Base-by-base conservation (phyloP, 1,284 basidiomycete species). In the Sporisorium sorghi region DNA sequence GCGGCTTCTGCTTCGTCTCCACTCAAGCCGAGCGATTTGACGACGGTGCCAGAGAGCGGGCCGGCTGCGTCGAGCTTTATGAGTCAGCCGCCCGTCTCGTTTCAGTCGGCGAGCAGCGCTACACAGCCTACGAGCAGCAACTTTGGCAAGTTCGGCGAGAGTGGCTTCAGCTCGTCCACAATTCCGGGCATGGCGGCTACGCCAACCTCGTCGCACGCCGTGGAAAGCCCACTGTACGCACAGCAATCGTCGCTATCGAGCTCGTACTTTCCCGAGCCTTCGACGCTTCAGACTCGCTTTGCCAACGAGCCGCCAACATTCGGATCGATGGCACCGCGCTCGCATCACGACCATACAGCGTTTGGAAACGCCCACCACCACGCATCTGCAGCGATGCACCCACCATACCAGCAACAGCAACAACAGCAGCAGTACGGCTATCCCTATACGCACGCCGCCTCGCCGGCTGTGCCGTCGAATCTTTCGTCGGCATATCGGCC, bases 211-310 rank as follows among this genome's bases (percentile, higher is more conserved):
- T 50, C 50, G 19, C 58, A 61, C 17, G 24, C 55, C n/a, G 21
- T n/a, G 12, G 67, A 65, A 35, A 74, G 66, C 12, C 72, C 72
- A 4, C 59, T 74, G 12, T 70, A 66, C 14, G 66, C 72, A n/a
- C 72, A 74, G 47, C 72, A 74, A 24, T 74, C 72, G 15, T 70
- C 56, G 9, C 46, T 70, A 42, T 74, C 72, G 21, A 70, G 67
- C 53, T 74, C 72, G 0, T 74, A 74, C 72, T 74, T 74, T 50
- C 67, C 63, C 12, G 54, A 63, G 17, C 55, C 65, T 9, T 64
- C 61, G 23, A 40, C 58, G 1, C 54, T 64, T 23, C 56, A 62
- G 21, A 46, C 47, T 30, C 62, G 49, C 15, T 52, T 58, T 11
- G 37, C 24, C 33, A 7, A 44, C 28, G 19, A 19, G 15, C 23